Evolutionary conservation across 1,284 basidiomycete genomes (phyloP), one percentile per base, ranked within the genome.

Genomic region (Cystobasidium slooffiae): DNA sequence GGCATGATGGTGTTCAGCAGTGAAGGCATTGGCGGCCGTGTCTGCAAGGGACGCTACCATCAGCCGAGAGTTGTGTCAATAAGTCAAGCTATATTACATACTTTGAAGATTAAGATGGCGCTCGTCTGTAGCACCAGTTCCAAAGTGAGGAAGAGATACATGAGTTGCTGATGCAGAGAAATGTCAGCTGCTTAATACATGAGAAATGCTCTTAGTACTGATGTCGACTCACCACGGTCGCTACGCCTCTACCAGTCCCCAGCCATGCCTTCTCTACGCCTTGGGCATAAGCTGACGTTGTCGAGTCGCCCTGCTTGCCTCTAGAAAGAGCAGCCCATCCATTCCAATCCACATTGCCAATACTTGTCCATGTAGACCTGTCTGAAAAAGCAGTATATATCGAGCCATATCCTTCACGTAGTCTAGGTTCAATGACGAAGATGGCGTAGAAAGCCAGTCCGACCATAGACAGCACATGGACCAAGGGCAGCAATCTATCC

Each of bases 81-180:
- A 7, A 1, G 8, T 22, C 12, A 14, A 12, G 20, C 49, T n/a
- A 20, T 18, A 41, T 18, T 16, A 31, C 69, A 20, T 20, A 76
- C 75, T 58, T 69, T 66, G 39, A 65, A 53, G 6, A 76, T 66
- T 12, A 72, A 24, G 46, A 76, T 68, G 12, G 78, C 77, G 0
- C 77, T 76, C 14, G 78, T 77, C 64, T 80, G 79, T 9, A 80
- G 68, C n/a, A 80, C 75, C 49, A 80, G 76, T 72, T 80, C 78
- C 68, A 78, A 55, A 16, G 75, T 78, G 56, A 79, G 74, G 49
- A 80, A 80, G 68, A 78, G 75, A 76, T 78, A 79, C 16, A 80
- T 56, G 10, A 80, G 44, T 3, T 79, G 79, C 79, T 80, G 75
- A 22, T 16, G 20, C 62, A n/a, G 24, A 65, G 41, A 3, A 63